A percentile compares a stretch with the other conserved stretches of the same genome.
These are phyloP conservation scores for Suillus sp. DNA, from an alignment of 768 basidiomycete genomes.

Conservation along the genomic window DNA sequence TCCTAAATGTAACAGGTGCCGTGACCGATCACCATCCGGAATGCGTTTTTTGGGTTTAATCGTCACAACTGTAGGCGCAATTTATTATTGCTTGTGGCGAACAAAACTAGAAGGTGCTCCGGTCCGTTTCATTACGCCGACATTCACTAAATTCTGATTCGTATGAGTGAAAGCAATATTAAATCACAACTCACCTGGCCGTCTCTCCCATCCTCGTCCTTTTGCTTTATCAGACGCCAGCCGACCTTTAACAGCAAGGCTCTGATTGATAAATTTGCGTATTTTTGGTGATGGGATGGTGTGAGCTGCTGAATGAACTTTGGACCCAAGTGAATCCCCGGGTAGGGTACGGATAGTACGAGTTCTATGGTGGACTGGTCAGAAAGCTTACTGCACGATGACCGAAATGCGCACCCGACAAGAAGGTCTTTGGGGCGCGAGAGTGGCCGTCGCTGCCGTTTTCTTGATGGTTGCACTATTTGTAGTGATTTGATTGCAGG, in stretches of 20 bases:
- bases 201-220: conserved; percentile 57
- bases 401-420: conserved; percentile 47
- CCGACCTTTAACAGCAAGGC: conserved; percentile 48
- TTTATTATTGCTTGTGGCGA: conserved; percentile 22
- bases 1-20: neutral
- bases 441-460: conserved; percentile 36
- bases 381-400: neutral
- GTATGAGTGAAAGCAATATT: neutral
- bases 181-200: conserved; percentile 48
- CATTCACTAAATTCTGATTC: conserved; percentile 42
- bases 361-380: conserved; percentile 41
- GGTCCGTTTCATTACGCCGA: conserved; percentile 55
- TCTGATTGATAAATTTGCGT: conserved; percentile 54
- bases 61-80: neutral
- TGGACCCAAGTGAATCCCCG: conserved; percentile 28
- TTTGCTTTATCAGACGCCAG: conserved; percentile 33
- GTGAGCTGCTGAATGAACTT: conserved; percentile 40
- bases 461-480: conserved; percentile 20
- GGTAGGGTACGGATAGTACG: conserved; percentile 54
- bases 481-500: conserved; percentile 26
- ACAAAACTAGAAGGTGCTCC: conserved; percentile 61
- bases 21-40: neutral
- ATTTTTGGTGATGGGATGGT: conserved; percentile 50
- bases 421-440: conserved; percentile 50
- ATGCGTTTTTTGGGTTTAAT: neutral